Conservation (phyloP, 306 rosid species). For the Malus fusca region DNA sequence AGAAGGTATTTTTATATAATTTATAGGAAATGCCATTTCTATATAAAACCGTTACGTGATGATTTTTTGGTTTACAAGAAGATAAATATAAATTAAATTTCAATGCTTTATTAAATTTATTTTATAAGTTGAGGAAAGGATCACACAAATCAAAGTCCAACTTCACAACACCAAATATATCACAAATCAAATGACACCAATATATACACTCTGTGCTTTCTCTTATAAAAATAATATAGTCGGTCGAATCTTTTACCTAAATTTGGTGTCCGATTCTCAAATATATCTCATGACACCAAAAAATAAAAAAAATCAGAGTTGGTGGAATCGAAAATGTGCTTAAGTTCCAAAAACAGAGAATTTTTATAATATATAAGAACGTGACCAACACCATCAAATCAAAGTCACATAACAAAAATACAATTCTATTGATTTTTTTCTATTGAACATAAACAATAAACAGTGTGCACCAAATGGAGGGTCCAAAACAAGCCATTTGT, state of each 20-base stretch:
- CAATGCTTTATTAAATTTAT: too few species aligned
- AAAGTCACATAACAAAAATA: not conserved
- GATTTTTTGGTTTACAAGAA: not conserved
- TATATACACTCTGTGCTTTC: not conserved
- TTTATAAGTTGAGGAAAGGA: not conserved
- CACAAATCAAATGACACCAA: not conserved
- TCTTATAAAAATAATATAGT: not conserved
- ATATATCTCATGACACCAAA: not conserved
- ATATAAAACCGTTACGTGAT: not conserved
- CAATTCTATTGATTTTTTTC: not conserved
- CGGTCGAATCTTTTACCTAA: not conserved
- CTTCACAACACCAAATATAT: too few species aligned
- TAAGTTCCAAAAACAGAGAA: not conserved
- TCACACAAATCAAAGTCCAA: not conserved
- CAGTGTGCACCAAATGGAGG: slow-evolving; percentile 5
- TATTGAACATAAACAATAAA: not conserved
- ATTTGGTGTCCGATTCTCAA: not conserved
- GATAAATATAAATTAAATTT: too few species aligned
- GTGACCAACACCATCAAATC: slow-evolving; percentile 13
- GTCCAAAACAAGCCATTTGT: slow-evolving; percentile 10
- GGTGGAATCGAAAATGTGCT: slow-evolving; percentile 6
- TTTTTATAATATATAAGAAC: not conserved
- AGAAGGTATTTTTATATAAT: not conserved
- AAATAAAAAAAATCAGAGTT: not conserved
- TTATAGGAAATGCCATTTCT: not conserved